Base-by-base conservation (phyloP, 176 grass and related monocot genomes). In the Oryza meyeriana region DNA sequence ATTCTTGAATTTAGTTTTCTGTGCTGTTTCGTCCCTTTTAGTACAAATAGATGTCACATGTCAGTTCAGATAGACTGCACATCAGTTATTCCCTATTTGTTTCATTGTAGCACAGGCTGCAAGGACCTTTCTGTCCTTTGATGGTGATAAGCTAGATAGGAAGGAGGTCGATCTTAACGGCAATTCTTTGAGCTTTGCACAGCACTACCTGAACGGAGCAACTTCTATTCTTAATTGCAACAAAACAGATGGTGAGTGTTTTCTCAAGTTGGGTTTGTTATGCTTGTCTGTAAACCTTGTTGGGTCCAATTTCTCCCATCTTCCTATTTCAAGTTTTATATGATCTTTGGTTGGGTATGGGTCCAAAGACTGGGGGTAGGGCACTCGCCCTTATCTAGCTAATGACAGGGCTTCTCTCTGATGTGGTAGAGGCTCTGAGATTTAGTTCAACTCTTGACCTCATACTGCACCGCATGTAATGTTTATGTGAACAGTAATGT, bases 41-140 rank as follows among this genome's bases (percentile, higher is more conserved):
- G 1, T 36, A 40, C 1, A 27, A 62, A 66, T n/a, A 71, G 40
- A 73, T 24, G 18, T 10, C 52, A 24, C 6, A 33, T 45, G 34
- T 18, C 10, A 61, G n/a, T 64, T 85, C 28, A 40, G 74, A 48
- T 40, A 79, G 64, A 69, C 39, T 38, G 20, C 44, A 69, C 24
- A 66, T 80, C 17, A 69, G 11, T 69, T 39, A 30, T 80, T 59
- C 65, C 42, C 25, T 81, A 61, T 63, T 89, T 84, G 71, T 84
- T 83, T 89, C 32, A 70, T 47, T 83, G 45, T 67, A 74, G 24
- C 24, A 70, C 85, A 98, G 95, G 92, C 95, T 86, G 92, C 92
- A 79, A 86, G 66, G 77, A 79, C 74, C 26, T 84, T 75, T 57
- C 48, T 90, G 35, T 79, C 76, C 67, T 76, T 82, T 73, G 72